Evolutionary conservation across 306 rosid species (phyloP), one percentile per base, ranked within the genome.

Genomic region (Astragalus glycyphyllos): DNA sequence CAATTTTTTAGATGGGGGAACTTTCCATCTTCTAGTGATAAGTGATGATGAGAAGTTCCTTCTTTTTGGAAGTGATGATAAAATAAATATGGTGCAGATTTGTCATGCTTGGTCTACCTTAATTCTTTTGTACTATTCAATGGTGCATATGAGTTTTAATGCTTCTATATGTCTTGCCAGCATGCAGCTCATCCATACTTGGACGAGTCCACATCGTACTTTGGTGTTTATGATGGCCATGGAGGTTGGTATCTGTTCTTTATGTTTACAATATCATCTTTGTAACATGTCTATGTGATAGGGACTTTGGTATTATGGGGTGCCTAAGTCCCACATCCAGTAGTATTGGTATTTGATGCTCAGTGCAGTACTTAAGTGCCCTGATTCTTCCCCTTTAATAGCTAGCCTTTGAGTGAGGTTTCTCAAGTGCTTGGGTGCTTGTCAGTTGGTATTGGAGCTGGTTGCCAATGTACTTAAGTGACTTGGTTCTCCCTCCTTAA

Each of bases 151-250:
- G 23, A 45, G 20, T 68, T 72, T 41, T 67, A 49, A 67, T 71
- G 73, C 54, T 70, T 55, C 26, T 42, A 29, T 63, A 14, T 80
- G 50, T 49, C 57, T 65, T 86, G 68, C 82, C 90, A 94, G 99
- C 95, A 94, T 89, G 92, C 97, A 65, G 99, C 99, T 65, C 56
- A 74, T 68, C 91, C 82, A 64, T 83, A 84, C 81, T 79, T 94
- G 79, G 99, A 94, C 34, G 73, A 81, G n/a, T 83, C 91, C 26
- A 94, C 99, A 2, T 91, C 97, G 38, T 91, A 87, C 85, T 91
- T 94, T 80, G 99, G 88, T 53, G 99, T 94, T 80, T 94, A 84
- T 74, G 99, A 94, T 73, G 99, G 99, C 29, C 99, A 94, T 86
- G 99, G 99, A 87, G 99, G 97, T 91, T 35, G 32, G 88, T 54